Base-by-base conservation (phyloP, 805 yeast species). In the Yarrowia porcina region DNA sequence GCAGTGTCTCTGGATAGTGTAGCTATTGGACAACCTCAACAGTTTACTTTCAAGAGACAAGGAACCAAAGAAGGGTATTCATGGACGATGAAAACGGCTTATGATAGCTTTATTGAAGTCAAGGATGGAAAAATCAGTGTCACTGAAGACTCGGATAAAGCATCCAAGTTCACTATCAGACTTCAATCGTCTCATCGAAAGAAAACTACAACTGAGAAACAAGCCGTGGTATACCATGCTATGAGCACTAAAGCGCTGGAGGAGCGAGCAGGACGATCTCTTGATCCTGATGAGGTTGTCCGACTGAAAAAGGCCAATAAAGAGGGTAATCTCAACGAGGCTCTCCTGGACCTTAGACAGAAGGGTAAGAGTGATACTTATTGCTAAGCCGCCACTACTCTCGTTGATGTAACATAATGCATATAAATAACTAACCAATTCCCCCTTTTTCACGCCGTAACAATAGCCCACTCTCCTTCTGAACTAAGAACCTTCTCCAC, bases 381-480 rank as follows among this genome's bases (percentile, higher is more conserved):
- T 41, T 68, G 70, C 38, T 69, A 54, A 15, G 12, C 17, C 3
- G 35, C 28, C 8, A 25, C 28, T 4, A 25, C 8, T 5, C 28
- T 11, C 7, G n/a, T 32, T 13, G 5, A n/a, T 32, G 36, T 32
- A 13, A 35, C 39, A 36, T n/a, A 18, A 41, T 57, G 41, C 41
- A 42, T 21, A 30, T 28, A 30, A 39, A 63, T 49, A 27, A 65
- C 3, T 59, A 47, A 25, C 25, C n/a, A 18, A 4, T 4, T 32
- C 17, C 6, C 9, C 13, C 12, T 18, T 13, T 12, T 32, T 35
- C n/a, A 66, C 12, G 61, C 66, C 32, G 65, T 81, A 1, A 83
- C 75, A 13, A 82, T 71, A 59, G 74, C 79, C 74, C 82, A 83
- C 17, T 80, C 81, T 1, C 85, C 85, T 30, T 84, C 72, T 32